Evolutionary conservation across 2,329 filamentous ascomycete species (phyloP), one percentile per base, ranked within the genome.

Genomic region (Mariannaea elegans): DNA sequence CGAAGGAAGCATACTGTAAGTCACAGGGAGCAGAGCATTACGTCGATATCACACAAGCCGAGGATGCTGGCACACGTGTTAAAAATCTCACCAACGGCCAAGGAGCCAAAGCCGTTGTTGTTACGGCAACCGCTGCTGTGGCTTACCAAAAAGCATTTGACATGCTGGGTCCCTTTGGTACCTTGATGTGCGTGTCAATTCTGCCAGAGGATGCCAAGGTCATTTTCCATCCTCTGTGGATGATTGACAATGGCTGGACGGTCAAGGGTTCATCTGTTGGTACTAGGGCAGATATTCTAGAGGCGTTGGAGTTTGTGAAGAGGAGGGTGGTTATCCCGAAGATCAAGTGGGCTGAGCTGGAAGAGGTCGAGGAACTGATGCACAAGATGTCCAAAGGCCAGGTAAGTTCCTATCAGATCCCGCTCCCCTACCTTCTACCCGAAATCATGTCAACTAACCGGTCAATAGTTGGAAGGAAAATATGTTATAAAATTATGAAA

Each of bases 401-500:
- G 52, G 63, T 65, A 38, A 27, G 63, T 36, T 12, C n/a, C n/a
- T n/a, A n/a, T n/a, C n/a, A n/a, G n/a, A n/a, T n/a, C n/a, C n/a
- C n/a, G n/a, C n/a, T n/a, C n/a, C n/a, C n/a, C n/a, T n/a, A n/a
- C n/a, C n/a, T n/a, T n/a, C n/a, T n/a, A n/a, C 12, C 6, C 23
- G 7, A 4, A 3, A 10, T 8, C 36, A 39, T 16, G n/a, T 3
- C 13, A 34, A 2, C 54, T 62, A 44, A 62, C 3, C 1, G 0
- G 1, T 14, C 0, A 19, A 0, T 4, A 65, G 64, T 12, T 66
- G 29, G 59, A 66, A 3, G 64, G 59, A 9, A 66, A 66, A 7
- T 66, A 66, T 41, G 64, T 66, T 0, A 63, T 66, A 36, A 63
- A 57, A 34, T 4, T 66, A n/a, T 65, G 36, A 54, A 27, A 9